These are phyloP conservation scores for Backusella sp. DNA, from an alignment of 192 early-diverging fungal genomes.

Conservation along the genomic window DNA sequence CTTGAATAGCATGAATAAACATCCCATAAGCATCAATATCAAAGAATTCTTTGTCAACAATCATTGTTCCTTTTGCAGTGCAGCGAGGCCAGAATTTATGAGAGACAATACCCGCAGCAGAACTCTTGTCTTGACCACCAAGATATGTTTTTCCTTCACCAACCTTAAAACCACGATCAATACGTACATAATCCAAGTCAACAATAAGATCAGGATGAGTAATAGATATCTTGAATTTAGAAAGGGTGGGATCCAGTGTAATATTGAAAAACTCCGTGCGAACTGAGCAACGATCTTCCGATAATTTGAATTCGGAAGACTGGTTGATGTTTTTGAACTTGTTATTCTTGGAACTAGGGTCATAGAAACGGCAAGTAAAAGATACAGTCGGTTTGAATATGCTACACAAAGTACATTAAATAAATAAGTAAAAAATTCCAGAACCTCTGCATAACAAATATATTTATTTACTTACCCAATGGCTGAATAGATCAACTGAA, in stretches of 20 bases:
- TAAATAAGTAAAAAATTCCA: constrained; percentile 9
- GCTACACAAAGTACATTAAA: constrained; percentile 13
- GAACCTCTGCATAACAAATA: not conserved
- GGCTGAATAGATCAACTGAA: constrained; percentile 91
- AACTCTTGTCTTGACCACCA: constrained; percentile 48
- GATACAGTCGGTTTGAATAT: constrained; percentile 60
- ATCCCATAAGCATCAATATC: constrained; percentile 67
- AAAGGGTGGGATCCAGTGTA: constrained; percentile 41
- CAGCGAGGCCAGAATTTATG: constrained; percentile 85
- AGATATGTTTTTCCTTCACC: constrained; percentile 80
- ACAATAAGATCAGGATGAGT: constrained; percentile 59
- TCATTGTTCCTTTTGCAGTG: constrained; percentile 66
- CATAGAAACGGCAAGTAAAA: constrained; percentile 73
- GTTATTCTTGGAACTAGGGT: constrained; percentile 58
- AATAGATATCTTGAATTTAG: constrained; percentile 52
- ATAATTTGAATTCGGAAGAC: constrained; percentile 63
- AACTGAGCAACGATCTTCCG: constrained; percentile 70
- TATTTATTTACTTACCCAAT: constrained; percentile 49
- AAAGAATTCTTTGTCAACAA: constrained; percentile 62
- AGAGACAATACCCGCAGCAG: constrained; percentile 57
- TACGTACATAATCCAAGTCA: constrained; percentile 59
- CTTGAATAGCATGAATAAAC: constrained; percentile 84
- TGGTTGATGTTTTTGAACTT: constrained; percentile 70
- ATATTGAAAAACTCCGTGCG: constrained; percentile 73
- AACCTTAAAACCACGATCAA: constrained; percentile 74